A percentile compares a stretch with the other conserved stretches of the same genome.
phyloP scores from a whole-genome alignment of 2,329 filamentous ascomycete genomes.

The Aspergillus chevalieri region DNA sequence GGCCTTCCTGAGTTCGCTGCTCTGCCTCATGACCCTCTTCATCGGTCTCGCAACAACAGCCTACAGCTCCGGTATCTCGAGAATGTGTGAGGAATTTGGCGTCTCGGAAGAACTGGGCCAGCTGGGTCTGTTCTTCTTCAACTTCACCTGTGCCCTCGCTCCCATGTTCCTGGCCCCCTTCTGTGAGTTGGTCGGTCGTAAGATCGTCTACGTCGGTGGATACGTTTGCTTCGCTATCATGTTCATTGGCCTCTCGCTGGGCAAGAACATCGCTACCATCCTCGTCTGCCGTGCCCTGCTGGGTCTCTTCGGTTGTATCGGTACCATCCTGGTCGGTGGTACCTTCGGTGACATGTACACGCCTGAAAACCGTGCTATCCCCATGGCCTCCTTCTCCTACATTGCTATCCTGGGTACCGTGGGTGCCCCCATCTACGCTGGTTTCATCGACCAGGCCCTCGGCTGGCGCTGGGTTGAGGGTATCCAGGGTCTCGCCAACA shows the following conservation, averaged over 20 bases:
- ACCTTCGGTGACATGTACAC: constrained; percentile 48
- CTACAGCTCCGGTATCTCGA: constrained; percentile 45
- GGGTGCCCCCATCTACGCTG: constrained; percentile 49
- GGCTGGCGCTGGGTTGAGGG: constrained; percentile 52
- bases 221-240: constrained; percentile 43
- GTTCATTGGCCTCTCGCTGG: constrained; percentile 46
- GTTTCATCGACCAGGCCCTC: constrained; percentile 49
- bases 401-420: constrained; percentile 49
- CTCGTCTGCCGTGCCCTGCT: constrained; percentile 43
- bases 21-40: constrained; percentile 50
- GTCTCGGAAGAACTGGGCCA: constrained; percentile 41
- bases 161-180: constrained; percentile 46
- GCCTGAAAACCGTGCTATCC: constrained; percentile 40
- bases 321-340: constrained; percentile 46
- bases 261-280: constrained; percentile 45
- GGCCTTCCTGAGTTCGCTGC: constrained; percentile 41
- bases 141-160: constrained; percentile 44
- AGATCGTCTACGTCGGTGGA: constrained; percentile 42
- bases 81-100: constrained; percentile 43
- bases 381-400: constrained; percentile 46
- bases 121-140: constrained; percentile 47
- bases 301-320: constrained; percentile 46
- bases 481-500: constrained; percentile 48
- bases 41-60: constrained; percentile 51
- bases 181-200: constrained; percentile 45